Conservation (phyloP, 768 basidiomycete genomes). For the Boletus insuetus region DNA sequence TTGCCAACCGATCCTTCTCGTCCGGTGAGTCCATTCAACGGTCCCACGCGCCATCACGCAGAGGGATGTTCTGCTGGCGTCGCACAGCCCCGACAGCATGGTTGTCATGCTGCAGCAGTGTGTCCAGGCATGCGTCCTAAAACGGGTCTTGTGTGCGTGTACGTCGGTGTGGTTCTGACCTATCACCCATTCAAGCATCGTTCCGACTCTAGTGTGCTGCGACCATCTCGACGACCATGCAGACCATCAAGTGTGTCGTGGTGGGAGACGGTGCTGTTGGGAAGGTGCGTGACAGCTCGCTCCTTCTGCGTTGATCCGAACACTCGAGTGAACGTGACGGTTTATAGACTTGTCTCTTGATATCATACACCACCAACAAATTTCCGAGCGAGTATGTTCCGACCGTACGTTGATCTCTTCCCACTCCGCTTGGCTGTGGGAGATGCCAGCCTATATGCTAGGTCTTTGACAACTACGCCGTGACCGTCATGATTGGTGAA, state of each 20-base stretch:
- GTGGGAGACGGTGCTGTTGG: conserved; percentile 98
- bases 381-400: conserved; percentile 99
- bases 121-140: conserved; percentile 15
- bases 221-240: conserved; percentile 51
- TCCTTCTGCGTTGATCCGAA: not conserved
- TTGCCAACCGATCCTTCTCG: conserved; percentile 11
- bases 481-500: conserved; percentile 99
- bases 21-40: conserved; percentile 21
- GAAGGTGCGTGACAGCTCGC: conserved; percentile 62
- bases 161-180: conserved; percentile 20
- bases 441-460: conserved; percentile 33
- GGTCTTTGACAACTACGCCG: conserved; percentile 98
- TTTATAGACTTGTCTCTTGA: conserved; percentile 86
- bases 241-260: conserved; percentile 97
- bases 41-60: conserved; percentile 1
- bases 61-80: conserved; percentile 7
- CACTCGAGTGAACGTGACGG: conserved; percentile 3
- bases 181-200: conserved; percentile 10
- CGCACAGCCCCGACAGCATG: conserved; percentile 26
- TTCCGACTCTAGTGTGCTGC: conserved; percentile 13
- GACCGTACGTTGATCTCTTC: conserved; percentile 59
- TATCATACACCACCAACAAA: conserved; percentile 97
- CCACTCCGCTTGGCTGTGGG: conserved; percentile 1
- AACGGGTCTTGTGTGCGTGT: conserved; percentile 26
- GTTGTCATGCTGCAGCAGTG: conserved; percentile 32